Evolutionary conservation across 768 basidiomycete species (phyloP).

Genomic region (Mycena pura): DNA sequence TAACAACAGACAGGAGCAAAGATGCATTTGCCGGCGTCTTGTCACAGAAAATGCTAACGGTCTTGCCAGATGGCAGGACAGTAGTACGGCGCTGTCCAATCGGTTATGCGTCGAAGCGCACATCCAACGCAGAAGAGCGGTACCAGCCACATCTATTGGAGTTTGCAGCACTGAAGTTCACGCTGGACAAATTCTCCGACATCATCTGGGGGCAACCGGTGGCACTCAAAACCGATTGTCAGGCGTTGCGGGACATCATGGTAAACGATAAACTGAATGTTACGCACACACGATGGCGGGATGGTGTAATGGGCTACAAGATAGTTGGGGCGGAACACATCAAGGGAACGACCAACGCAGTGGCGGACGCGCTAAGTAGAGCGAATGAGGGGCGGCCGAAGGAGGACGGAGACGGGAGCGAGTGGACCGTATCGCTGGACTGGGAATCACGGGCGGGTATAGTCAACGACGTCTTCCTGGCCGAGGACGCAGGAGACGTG

Average conservation of each 20-base stretch:
- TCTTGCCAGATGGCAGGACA: constrained; percentile 16
- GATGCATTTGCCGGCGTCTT: constrained; percentile 36
- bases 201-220: constrained; percentile 33
- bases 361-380: constrained; percentile 31
- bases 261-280: constrained; percentile 29
- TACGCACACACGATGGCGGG: constrained; percentile 35
- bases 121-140: constrained; percentile 36
- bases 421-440: too few species aligned
- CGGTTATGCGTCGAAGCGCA: constrained; percentile 42
- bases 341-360: constrained; percentile 28
- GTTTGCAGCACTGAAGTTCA: constrained; percentile 32
- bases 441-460: constrained; percentile 29
- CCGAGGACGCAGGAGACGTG: neutral
- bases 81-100: constrained; percentile 35
- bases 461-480: constrained; percentile 15
- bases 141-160: constrained; percentile 41
- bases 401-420: constrained; percentile 5
- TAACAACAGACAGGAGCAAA: constrained; percentile 38
- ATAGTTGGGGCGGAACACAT: constrained; percentile 30
- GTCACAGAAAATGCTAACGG: constrained; percentile 27
- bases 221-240: constrained; percentile 24
- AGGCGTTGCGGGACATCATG: constrained; percentile 33
- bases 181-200: constrained; percentile 28
- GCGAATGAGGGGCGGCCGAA: constrained; percentile 5
- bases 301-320: constrained; percentile 32